Percentiles rank a stretch among this genome's conserved stretches.
Conservation (phyloP, 2,329 filamentous ascomycete species). For the Trichoderma sp. region DNA sequence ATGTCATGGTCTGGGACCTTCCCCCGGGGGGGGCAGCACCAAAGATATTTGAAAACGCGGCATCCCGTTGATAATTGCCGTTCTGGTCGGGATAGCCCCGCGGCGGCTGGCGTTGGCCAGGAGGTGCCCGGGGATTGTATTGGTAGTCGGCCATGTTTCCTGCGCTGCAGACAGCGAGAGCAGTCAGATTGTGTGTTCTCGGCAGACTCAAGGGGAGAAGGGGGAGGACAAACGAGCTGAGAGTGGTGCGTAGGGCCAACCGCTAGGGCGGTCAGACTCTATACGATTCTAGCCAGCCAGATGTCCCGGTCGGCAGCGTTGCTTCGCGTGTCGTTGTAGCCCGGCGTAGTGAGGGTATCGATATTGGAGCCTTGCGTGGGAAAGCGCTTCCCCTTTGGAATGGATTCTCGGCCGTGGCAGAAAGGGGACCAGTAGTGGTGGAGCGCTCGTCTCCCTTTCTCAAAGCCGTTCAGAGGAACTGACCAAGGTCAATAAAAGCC, state of each 20-base stretch:
- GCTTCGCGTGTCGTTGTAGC: conserved; percentile 39
- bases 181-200: conserved; percentile 25
- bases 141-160: conserved; percentile 60
- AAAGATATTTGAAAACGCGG: conserved; percentile 95
- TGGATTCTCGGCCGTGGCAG: conserved; percentile 9
- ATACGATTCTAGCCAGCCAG: conserved; percentile 28
- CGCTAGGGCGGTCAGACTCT: not conserved
- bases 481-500: not conserved
- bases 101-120: conserved; percentile 44
- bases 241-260: conserved; percentile 31
- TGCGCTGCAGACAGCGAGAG: conserved; percentile 2
- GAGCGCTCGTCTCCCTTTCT: conserved; percentile 15
- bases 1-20: conserved; percentile 94
- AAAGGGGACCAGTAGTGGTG: conserved; percentile 15
- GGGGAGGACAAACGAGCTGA: conserved; percentile 30
- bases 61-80: conserved; percentile 74
- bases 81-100: conserved; percentile 54
- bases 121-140: conserved; percentile 53
- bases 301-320: conserved; percentile 33
- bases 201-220: conserved; percentile 15
- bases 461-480: not conserved
- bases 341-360: conserved; percentile 29
- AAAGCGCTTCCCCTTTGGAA: not conserved
- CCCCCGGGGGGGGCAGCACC: conserved; percentile 82
- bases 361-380: not conserved